Conservation (phyloP, 2,329 filamentous ascomycete genomes). For the Chrysosporium keratinophilum region DNA sequence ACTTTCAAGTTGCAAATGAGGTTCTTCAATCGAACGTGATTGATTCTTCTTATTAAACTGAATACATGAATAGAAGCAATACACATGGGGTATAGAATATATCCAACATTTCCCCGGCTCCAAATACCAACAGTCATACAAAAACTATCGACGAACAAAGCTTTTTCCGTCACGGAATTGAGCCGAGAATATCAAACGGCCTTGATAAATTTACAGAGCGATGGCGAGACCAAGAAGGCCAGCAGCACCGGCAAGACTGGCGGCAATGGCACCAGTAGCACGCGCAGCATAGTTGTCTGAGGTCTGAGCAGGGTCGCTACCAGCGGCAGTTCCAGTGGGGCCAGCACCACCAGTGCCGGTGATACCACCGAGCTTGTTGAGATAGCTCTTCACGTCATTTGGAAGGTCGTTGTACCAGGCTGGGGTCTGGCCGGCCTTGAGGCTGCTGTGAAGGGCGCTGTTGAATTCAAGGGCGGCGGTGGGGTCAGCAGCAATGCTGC, state of each 20-base stretch:
- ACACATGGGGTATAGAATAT: slow-evolving; percentile 7
- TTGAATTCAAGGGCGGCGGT: slow-evolving; percentile 4
- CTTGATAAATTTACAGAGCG: slow-evolving; percentile 12
- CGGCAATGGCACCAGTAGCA: slow-evolving; percentile 13
- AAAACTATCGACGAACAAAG: neutral
- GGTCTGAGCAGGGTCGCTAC: neutral
- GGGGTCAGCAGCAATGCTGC: slow-evolving; percentile 9
- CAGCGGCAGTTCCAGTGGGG: neutral
- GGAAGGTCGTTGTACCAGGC: slow-evolving; percentile 16
- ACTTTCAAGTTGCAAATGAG: neutral
- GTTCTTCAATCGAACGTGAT: neutral
- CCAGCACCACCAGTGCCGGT: slow-evolving; percentile 1
- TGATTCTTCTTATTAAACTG: neutral
- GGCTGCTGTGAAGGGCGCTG: slow-evolving; percentile 12
- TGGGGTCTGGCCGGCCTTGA: slow-evolving; percentile 15
- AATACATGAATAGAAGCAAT: slow-evolving; percentile 5
- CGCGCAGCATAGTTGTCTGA: slow-evolving; percentile 12
- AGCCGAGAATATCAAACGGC: neutral
- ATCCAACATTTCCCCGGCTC: neutral
- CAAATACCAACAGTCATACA: neutral
- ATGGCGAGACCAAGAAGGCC: slow-evolving; percentile 18
- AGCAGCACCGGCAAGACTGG: slow-evolving; percentile 17
- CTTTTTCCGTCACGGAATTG: neutral
- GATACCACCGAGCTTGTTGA: slow-evolving; percentile 31
- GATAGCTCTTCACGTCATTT: slow-evolving; percentile 8